A percentile compares a stretch with the other conserved stretches of the same genome.
Conservation (phyloP, 2,329 filamentous ascomycete genomes). For the Pseudogymnoascus sp. region DNA sequence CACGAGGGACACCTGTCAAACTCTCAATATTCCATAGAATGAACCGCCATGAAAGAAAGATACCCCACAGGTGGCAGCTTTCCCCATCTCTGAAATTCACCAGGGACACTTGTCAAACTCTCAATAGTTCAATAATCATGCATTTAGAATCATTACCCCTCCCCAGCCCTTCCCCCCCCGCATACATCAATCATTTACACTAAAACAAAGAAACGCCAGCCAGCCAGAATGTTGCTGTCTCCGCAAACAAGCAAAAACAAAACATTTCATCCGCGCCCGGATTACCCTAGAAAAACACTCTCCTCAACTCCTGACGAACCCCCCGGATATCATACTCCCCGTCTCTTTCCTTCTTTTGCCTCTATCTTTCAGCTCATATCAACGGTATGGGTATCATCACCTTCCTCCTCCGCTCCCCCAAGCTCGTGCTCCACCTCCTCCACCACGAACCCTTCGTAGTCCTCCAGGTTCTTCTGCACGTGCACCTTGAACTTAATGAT, state of each 20-base stretch:
- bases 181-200: slow-evolving; percentile 2
- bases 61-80: too few species aligned
- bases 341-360: background rate
- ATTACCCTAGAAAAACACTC: background rate
- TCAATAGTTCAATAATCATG: background rate
- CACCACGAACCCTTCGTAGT: slow-evolving; percentile 88
- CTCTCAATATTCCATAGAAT: background rate
- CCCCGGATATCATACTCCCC: background rate
- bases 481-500: slow-evolving; percentile 99
- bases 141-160: background rate
- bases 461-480: slow-evolving; percentile 83
- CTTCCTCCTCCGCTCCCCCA: slow-evolving; percentile 49
- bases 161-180: background rate
- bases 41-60: too few species aligned
- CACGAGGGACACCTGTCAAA: background rate
- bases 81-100: too few species aligned
- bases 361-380: slow-evolving; percentile 32
- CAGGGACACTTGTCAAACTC: too few species aligned
- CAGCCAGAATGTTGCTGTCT: background rate
- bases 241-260: background rate
- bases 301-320: slow-evolving; percentile 3
- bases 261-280: background rate
- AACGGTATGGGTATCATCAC: slow-evolving; percentile 45
- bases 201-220: background rate
- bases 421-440: slow-evolving; percentile 86